Conservation (phyloP, 176 grass and related monocot genomes). For the Elaeis guineensis region DNA sequence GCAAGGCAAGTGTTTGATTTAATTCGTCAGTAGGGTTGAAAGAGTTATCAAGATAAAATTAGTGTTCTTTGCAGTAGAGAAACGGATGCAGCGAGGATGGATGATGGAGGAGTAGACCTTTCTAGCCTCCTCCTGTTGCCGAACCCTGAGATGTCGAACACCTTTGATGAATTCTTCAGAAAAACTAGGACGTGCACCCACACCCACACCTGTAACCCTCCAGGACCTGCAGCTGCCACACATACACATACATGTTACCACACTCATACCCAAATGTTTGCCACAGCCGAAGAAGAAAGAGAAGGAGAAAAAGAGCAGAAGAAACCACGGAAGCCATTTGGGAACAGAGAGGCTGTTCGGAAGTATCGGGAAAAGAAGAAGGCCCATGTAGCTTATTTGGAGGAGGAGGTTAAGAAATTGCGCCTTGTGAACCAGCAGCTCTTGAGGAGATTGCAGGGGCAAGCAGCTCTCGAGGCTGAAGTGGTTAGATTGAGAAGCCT, state of each 20-base stretch:
- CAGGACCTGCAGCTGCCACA: constrained; percentile 36
- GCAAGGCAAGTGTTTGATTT: too few relatives aligned
- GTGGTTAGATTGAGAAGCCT: constrained; percentile 55
- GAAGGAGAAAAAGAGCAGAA: constrained; percentile 5
- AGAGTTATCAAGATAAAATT: constrained; percentile 11
- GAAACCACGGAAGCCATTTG: constrained; percentile 23
- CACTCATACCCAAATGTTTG: constrained; percentile 64
- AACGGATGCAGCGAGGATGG: constrained; percentile 36
- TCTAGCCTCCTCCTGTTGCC: constrained; percentile 51
- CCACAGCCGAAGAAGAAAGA: constrained; percentile 2
- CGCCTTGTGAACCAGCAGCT: constrained; percentile 64
- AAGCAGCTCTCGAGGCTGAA: constrained; percentile 60
- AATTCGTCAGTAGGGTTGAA: constrained; percentile 5
- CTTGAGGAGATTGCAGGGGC: constrained; percentile 44
- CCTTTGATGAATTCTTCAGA: constrained; percentile 59
- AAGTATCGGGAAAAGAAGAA: constrained; percentile 99
- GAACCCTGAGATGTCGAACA: constrained; percentile 34
- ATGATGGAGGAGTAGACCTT: constrained; percentile 49
- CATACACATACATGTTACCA: constrained; percentile 83
- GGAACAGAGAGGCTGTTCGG: constrained; percentile 81
- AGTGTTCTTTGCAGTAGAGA: constrained; percentile 8
- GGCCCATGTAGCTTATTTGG: constrained; percentile 70
- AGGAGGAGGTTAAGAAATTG: constrained; percentile 77
- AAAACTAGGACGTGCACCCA: constrained; percentile 55
- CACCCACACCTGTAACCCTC: constrained; percentile 76